A percentile compares a stretch with the other conserved stretches of the same genome.
Evolutionary conservation across 2,329 filamentous ascomycete species (phyloP).

Genomic region (Mycosphaerella arachidis): DNA sequence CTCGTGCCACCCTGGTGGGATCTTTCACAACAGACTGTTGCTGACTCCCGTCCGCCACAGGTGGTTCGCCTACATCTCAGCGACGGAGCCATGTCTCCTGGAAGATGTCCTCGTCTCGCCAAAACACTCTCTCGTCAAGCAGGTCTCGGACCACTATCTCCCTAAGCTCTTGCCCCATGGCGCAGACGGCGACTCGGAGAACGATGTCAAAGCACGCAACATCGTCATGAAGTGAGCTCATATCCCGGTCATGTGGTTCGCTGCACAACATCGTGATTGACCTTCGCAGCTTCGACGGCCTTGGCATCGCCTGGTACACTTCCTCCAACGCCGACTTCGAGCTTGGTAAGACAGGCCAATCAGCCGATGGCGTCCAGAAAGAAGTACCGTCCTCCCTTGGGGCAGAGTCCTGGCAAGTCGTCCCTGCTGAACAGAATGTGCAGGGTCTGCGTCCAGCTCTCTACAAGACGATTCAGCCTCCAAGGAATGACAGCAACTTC

Average conservation of each 20-base stretch:
- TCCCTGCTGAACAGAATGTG: background rate
- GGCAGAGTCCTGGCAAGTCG: background rate
- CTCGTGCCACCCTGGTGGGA: background rate
- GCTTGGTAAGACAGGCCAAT: conserved; percentile 25
- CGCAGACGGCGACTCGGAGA: conserved; percentile 39
- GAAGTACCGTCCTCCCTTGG: conserved; percentile 20
- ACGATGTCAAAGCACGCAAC: conserved; percentile 48
- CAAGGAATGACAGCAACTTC: conserved; percentile 52
- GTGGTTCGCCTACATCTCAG: conserved; percentile 55
- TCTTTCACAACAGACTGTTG: background rate
- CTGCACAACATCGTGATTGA: background rate
- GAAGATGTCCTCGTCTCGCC: conserved; percentile 51
- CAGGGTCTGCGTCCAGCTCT: conserved; percentile 42
- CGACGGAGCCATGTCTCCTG: conserved; percentile 50
- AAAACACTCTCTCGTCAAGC: conserved; percentile 41
- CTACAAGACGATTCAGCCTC: conserved; percentile 51
- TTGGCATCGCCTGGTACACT: conserved; percentile 54
- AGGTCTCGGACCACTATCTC: conserved; percentile 52
- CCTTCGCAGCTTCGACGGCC: conserved; percentile 48
- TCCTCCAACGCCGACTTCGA: conserved; percentile 41
- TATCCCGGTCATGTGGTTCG: background rate
- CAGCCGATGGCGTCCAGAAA: conserved; percentile 26
- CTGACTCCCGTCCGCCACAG: conserved; percentile 28
- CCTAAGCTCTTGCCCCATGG: conserved; percentile 50
- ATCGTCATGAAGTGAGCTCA: conserved; percentile 35